Percentiles rank a stretch among this genome's conserved stretches.
Conservation (phyloP, 2,329 filamentous ascomycete genomes). For the Cladosporium cucumerinum region DNA sequence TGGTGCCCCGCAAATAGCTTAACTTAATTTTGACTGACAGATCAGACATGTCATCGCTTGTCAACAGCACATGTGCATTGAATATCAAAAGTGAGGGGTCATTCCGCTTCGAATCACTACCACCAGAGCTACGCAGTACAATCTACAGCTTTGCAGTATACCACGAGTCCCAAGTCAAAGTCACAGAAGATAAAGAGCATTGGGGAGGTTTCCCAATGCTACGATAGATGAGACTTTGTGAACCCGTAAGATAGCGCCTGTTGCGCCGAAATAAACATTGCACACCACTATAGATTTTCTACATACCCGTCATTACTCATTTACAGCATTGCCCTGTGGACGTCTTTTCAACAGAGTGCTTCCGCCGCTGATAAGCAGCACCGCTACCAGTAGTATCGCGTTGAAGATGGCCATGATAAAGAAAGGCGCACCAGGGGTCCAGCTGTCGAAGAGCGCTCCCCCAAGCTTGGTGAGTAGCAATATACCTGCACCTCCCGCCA, state of each 20-base stretch:
- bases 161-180: not conserved
- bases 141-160: not conserved
- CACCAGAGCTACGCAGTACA: not conserved
- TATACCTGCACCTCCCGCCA: conserved; percentile 87
- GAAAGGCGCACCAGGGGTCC: conserved; percentile 76
- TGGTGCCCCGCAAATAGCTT: not conserved
- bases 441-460: conserved; percentile 76
- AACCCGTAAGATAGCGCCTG: not conserved
- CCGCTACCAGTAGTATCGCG: conserved; percentile 59
- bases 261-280: not conserved
- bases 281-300: not conserved
- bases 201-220: not conserved
- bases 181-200: not conserved
- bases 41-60: not conserved
- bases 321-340: not conserved
- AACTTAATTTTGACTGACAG: not conserved
- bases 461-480: conserved; percentile 87
- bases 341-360: conserved; percentile 14
- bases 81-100: not conserved
- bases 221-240: not conserved
- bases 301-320: conserved; percentile 6
- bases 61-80: not conserved
- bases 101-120: not conserved
- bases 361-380: conserved; percentile 28
- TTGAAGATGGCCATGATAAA: conserved; percentile 94